Evolutionary conservation across 352 stramenopile species (phyloP).

Genomic region (Globisporangium ultimum): DNA sequence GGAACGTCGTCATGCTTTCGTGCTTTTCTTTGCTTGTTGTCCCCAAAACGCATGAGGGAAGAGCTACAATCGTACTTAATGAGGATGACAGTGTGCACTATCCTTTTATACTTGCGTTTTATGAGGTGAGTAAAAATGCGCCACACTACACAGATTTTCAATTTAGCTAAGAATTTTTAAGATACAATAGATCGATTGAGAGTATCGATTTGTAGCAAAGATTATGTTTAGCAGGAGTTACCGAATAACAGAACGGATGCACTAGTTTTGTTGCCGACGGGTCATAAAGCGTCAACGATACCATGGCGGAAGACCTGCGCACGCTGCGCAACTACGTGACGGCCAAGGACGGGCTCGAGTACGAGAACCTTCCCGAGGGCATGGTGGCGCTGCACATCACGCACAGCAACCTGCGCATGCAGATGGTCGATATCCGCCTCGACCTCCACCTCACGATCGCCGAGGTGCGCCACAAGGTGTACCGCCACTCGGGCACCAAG

Average conservation of each 20-base stretch:
- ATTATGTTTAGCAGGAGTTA: no score
- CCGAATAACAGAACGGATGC: no score
- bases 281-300: slow-evolving; percentile 2
- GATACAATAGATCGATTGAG: no score
- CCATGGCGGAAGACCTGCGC: slow-evolving; percentile 72
- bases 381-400: slow-evolving; percentile 95
- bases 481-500: slow-evolving; percentile 95
- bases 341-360: slow-evolving; percentile 85
- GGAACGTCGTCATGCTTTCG: slow-evolving; percentile 21
- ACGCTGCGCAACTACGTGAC: slow-evolving; percentile 76
- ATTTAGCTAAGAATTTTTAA: no score
- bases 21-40: slow-evolving; percentile 1
- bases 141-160: no score
- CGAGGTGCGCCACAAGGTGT: slow-evolving; percentile 91
- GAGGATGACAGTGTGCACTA: background rate
- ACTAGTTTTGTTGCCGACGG: no score
- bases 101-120: background rate
- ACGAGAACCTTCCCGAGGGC: slow-evolving; percentile 80
- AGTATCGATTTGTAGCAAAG: no score
- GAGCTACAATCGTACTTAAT: slow-evolving; percentile 4
- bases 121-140: no score
- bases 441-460: slow-evolving; percentile 90
- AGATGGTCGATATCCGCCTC: slow-evolving; percentile 97
- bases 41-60: background rate
- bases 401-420: slow-evolving; percentile 96